Base-by-base conservation (phyloP, 441 rosid species). In the Bruguiera hainesii region DNA sequence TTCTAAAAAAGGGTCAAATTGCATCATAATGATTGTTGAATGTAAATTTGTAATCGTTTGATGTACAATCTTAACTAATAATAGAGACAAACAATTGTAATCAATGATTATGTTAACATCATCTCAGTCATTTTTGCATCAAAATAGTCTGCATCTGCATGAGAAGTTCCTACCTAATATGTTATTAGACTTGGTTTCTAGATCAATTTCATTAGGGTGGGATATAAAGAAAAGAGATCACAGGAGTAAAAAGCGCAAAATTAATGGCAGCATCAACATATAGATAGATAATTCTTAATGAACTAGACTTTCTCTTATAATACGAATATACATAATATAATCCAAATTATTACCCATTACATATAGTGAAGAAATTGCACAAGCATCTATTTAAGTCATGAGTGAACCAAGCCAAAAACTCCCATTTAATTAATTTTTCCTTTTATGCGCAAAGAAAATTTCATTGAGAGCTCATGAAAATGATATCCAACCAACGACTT, bases 111-210 rank as follows among this genome's bases (percentile, higher is more conserved):
- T 42, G 48, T 3, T 42, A 42, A 3, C 5, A 4, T 11, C 2
- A 13, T 11, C 3, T 42, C 0, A 9, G 0, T 37, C 3, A 10
- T 37, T 37, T 11, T 37, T 42, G 1, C 3, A 13, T 42, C 3
- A 42, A 42, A 3, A 39, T 2, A 10, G 15, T 11, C 15, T 2
- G 2, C 13, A 39, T 39, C 16, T 31, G 35, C 7, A 1, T 6
- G 1, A 33, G 9, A 42, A 2, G 4, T 9, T 16, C 21, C 15
- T 62, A 25, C 39, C 21, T 3, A 63, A 39, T 37, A 37, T 4
- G 37, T 7, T 39, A 66, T 72, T 55, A 55, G 37, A 61, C 67
- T 61, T 33, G 52, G 19, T 19, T 6, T 26, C 7, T 18, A 60
- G 61, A 65, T 65, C 69, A 26, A 33, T 29, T 29, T 9, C 9